Percentiles rank a stretch among this genome's conserved stretches.
Conservation (phyloP, 179 eudicot species). For the Beta lomatogona region DNA sequence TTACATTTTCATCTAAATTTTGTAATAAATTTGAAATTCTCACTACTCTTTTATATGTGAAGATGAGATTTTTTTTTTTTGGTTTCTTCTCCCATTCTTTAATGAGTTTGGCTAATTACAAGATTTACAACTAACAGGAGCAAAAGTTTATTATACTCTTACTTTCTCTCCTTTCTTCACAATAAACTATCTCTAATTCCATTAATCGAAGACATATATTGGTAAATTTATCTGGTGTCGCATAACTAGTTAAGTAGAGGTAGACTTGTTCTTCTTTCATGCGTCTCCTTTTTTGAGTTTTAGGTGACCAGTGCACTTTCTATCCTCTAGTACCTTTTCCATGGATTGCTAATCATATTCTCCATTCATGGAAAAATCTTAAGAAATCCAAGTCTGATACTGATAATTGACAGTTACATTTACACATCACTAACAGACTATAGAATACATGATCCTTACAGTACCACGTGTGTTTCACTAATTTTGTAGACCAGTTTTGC, state of each 20-base stretch:
- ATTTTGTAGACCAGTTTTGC: neutral
- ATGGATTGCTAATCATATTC: conserved; percentile 3
- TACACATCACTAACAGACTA: neutral
- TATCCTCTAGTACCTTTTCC: neutral
- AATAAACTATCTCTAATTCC: too few species aligned
- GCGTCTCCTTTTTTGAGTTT: neutral
- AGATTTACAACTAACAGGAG: too few species aligned
- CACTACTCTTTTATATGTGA: neutral
- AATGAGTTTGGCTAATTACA: neutral
- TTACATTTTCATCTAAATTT: neutral
- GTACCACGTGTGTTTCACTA: conserved; percentile 15
- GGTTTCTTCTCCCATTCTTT: neutral
- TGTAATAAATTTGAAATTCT: neutral
- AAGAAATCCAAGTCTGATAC: neutral
- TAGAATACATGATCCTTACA: conserved; percentile 5
- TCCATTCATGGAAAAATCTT: conserved; percentile 8
- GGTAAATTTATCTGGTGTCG: too few species aligned
- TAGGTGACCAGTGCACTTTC: conserved; percentile 10
- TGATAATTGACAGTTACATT: conserved; percentile 4
- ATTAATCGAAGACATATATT: too few species aligned
- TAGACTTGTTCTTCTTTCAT: neutral
- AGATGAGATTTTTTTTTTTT: neutral
- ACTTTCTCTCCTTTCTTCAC: too few species aligned
- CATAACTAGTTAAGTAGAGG: too few species aligned
- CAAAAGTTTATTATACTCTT: too few species aligned